Percentiles rank a stretch among this genome's conserved stretches.
phyloP scores from a whole-genome alignment of 306 rosid species.

The Begonia loranthoides region DNA sequence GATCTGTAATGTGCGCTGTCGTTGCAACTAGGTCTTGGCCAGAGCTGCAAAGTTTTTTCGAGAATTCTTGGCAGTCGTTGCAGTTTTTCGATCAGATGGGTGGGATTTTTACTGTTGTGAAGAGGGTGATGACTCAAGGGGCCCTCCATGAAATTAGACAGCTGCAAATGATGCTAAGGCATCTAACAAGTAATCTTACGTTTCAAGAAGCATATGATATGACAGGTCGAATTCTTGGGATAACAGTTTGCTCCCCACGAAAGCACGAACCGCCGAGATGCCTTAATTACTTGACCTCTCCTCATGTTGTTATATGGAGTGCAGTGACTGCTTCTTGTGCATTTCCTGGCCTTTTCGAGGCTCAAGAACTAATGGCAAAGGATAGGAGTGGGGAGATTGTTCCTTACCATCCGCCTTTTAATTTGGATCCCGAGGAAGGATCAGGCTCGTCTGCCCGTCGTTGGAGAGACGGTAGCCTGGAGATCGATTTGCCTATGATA shows the following conservation, averaged over 20 bases:
- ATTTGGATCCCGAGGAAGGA: slow-evolving; percentile 81
- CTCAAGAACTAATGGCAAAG: slow-evolving; percentile 98
- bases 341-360: slow-evolving; percentile 97
- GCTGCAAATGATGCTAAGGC: slow-evolving; percentile 80
- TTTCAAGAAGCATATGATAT: slow-evolving; percentile 98
- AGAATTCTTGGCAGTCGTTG: slow-evolving; percentile 76
- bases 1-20: slow-evolving; percentile 86
- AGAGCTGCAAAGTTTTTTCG: slow-evolving; percentile 86
- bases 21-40: slow-evolving; percentile 98
- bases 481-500: slow-evolving; percentile 96
- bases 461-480: slow-evolving; percentile 98
- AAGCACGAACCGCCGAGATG: slow-evolving; percentile 98
- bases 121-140: slow-evolving; percentile 68
- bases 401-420: slow-evolving; percentile 92
- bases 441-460: slow-evolving; percentile 51
- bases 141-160: slow-evolving; percentile 94
- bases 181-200: slow-evolving; percentile 81
- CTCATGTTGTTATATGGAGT: slow-evolving; percentile 97
- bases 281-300: slow-evolving; percentile 95
- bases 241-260: slow-evolving; percentile 94
- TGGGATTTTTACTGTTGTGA: slow-evolving; percentile 79
- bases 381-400: slow-evolving; percentile 87
- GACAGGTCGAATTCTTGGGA: slow-evolving; percentile 94
- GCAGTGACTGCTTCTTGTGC: slow-evolving; percentile 99
- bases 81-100: slow-evolving; percentile 90